These are phyloP conservation scores for Maudiozyma humilis DNA, from an alignment of 1,139 yeast species.

Conservation along the genomic window DNA sequence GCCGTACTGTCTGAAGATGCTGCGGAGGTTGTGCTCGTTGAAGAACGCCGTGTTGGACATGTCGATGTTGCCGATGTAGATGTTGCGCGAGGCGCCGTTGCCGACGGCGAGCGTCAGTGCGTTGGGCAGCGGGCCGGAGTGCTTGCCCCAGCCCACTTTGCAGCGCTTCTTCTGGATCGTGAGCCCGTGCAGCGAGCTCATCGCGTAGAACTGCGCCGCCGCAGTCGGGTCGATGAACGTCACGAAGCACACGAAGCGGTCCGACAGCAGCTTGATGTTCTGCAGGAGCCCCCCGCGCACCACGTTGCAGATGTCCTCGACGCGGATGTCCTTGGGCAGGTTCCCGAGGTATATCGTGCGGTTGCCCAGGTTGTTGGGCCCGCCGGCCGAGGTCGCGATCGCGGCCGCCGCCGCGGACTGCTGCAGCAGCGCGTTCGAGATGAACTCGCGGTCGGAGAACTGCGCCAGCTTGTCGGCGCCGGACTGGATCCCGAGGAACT, in stretches of 20 bases:
- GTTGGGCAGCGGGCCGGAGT: slow-evolving; percentile 81
- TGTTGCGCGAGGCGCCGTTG: slow-evolving; percentile 88
- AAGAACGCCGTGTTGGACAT: slow-evolving; percentile 30
- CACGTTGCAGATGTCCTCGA: slow-evolving; percentile 88
- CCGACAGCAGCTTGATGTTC: slow-evolving; percentile 62
- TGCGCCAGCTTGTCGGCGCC: slow-evolving; percentile 80
- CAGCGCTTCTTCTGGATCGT: slow-evolving; percentile 72
- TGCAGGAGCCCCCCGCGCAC: slow-evolving; percentile 89
- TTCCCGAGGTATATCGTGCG: slow-evolving; percentile 88
- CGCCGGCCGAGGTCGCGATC: slow-evolving; percentile 71
- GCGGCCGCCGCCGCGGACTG: slow-evolving; percentile 75
- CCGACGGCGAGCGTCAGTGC: slow-evolving; percentile 78
- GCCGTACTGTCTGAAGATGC: slow-evolving; percentile 74
- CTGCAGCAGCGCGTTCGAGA: slow-evolving; percentile 42
- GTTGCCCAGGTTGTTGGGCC: slow-evolving; percentile 76
- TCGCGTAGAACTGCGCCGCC: slow-evolving; percentile 88
- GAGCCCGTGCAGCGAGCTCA: slow-evolving; percentile 75
- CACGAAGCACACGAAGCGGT: slow-evolving; percentile 85
- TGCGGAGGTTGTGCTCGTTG: slow-evolving; percentile 50
- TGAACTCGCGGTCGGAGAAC: slow-evolving; percentile 50
- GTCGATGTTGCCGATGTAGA: slow-evolving; percentile 70
- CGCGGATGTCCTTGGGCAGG: slow-evolving; percentile 73
- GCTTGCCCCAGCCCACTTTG: slow-evolving; percentile 95
- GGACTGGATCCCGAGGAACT: slow-evolving; percentile 83
- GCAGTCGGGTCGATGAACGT: slow-evolving; percentile 88